phyloP scores from a whole-genome alignment of 169 alveolate genomes.

The Amoebophrya sp. region DNA sequence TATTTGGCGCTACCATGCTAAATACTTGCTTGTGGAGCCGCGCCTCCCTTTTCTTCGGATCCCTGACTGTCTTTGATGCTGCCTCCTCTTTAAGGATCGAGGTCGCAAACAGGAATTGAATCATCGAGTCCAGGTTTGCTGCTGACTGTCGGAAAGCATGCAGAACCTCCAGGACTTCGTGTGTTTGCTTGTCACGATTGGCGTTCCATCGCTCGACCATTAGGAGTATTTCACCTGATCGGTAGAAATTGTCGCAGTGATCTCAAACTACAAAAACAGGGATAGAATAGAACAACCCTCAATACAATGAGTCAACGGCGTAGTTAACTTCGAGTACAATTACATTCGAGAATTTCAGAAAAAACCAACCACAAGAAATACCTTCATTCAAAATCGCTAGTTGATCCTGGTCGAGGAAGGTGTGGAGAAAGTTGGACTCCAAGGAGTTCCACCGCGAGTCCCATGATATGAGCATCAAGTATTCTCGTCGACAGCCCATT shows the following conservation, averaged over 20 bases:
- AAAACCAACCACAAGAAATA: too few relatives aligned
- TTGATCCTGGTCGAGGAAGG: background rate
- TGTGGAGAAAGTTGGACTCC: background rate
- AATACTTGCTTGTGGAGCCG: background rate
- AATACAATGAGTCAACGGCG: too few relatives aligned
- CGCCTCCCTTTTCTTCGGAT: background rate
- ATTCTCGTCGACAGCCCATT: background rate
- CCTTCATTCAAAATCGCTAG: background rate
- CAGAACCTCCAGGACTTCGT: background rate
- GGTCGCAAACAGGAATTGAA: background rate
- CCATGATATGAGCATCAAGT: background rate
- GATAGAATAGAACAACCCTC: too few relatives aligned
- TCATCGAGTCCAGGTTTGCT: background rate
- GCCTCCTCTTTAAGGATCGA: background rate
- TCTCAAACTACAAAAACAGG: too few relatives aligned
- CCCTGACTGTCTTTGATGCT: background rate
- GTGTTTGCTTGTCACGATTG: background rate
- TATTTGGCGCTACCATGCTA: background rate
- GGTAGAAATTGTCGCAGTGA: too few relatives aligned
- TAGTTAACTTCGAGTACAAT: too few relatives aligned
- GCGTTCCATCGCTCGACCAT: conserved; percentile 24
- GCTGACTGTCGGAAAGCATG: background rate
- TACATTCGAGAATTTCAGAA: too few relatives aligned
- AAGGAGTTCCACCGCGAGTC: background rate
- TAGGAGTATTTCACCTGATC: background rate